Base-by-base conservation (phyloP, 2,329 filamentous ascomycete genomes). In the Pseudocercospora macadamiae region DNA sequence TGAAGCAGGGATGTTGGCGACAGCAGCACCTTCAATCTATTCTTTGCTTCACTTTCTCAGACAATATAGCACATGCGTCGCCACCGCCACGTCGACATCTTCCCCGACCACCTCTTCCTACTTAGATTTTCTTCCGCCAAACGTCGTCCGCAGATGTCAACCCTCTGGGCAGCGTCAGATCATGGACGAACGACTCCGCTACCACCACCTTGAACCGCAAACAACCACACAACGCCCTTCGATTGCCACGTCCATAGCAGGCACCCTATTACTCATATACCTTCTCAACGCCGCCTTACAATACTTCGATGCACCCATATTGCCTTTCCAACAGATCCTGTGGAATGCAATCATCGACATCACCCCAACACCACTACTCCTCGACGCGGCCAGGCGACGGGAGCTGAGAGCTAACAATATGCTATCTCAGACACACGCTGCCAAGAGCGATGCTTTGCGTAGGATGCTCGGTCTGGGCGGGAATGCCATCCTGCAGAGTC, bases 321-420 rank as follows among this genome's bases (percentile, higher is more conserved):
- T 79, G 4, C 71, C 75, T 63, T 67, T 81, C 67, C 70, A 77
- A 57, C 76, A 81, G 65, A 70, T 86, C 53, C 68, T 86, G 34
- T 90, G 88, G 87, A 83, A 89, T 74, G 71, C 73, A 23, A 60
- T 88, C 26, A 81, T 90, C 55, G 79, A 79, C 63, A 51, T 83
- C 28, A 80, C 82, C 12, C 89, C 89, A 1, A 77, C 80, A 14
- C 75, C 76, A 23, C 68, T 89, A 1, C 73, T 90, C 32, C 82
- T 85, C 74, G 75, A 81, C 54, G 62, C 87, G 64, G 83, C 87
- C 70, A 67, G 64, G 58, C 57, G 65, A 62, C 64, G 62, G 55
- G 71, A 65, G 62, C 64, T 67, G 61, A 64, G 54, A 63, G 64
- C 58, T 57, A 72, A 64, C 51, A 56, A 60, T 28, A 67, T 67